Conservation (phyloP, 2,329 filamentous ascomycete genomes). For the Epicoccum nigrum region DNA sequence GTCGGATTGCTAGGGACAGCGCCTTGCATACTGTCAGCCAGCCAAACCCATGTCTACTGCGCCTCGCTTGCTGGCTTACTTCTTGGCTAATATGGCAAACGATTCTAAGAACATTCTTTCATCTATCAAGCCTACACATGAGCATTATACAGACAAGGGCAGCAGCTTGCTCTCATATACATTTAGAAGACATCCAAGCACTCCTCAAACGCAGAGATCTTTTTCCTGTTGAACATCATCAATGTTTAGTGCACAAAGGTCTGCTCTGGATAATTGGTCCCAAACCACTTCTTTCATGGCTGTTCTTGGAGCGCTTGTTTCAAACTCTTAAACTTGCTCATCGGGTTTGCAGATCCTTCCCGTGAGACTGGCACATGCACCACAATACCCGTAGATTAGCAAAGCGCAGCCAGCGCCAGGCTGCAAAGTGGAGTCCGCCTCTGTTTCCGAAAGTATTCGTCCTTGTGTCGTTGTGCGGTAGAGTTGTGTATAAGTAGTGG, state of each 20-base stretch:
- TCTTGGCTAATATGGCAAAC: conserved; percentile 14
- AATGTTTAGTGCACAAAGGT: too few relatives aligned
- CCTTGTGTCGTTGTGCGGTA: background rate
- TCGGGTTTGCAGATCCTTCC: background rate
- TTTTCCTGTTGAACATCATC: too few relatives aligned
- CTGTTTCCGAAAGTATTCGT: background rate
- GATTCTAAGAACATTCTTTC: background rate
- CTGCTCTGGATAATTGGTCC: too few relatives aligned
- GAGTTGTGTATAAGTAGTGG: background rate
- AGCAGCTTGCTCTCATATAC: background rate
- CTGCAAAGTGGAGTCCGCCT: conserved; percentile 8
- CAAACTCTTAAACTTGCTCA: conserved; percentile 12
- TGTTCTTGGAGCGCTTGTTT: conserved; percentile 4
- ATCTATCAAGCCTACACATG: conserved; percentile 2
- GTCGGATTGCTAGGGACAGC: background rate
- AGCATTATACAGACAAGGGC: background rate
- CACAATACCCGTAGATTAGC: conserved; percentile 9
- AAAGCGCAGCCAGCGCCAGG: background rate
- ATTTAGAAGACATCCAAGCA: background rate
- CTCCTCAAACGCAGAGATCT: background rate
- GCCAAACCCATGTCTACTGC: conserved; percentile 4
- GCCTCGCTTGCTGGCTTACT: conserved; percentile 1
- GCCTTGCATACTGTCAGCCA: background rate
- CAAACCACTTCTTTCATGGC: background rate
- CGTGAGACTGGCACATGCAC: background rate